Conservation (phyloP, 768 basidiomycete species). For the Boletus sensibilis region DNA sequence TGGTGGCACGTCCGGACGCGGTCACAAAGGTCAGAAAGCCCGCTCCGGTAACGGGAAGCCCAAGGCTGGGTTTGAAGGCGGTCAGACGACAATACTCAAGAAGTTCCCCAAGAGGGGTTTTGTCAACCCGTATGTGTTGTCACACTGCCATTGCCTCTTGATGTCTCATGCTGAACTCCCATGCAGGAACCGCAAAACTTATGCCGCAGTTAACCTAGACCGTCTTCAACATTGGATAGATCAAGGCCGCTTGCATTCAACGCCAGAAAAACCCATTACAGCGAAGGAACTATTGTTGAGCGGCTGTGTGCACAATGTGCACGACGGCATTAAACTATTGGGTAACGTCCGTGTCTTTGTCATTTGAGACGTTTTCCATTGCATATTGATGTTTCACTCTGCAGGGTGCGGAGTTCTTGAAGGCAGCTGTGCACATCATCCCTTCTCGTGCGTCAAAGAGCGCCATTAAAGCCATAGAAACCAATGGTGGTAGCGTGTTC, state of each 20-base stretch:
- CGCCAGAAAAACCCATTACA: constrained; percentile 82
- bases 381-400: background rate
- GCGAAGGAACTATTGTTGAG: constrained; percentile 81
- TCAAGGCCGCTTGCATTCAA: constrained; percentile 74
- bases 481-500: constrained; percentile 75
- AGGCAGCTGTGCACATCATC: constrained; percentile 71
- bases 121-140: constrained; percentile 73
- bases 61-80: constrained; percentile 88
- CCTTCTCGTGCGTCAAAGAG: constrained; percentile 84
- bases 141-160: background rate
- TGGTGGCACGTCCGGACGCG: constrained; percentile 90
- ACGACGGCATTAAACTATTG: constrained; percentile 90
- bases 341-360: constrained; percentile 58
- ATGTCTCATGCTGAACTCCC: background rate
- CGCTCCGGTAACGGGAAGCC: constrained; percentile 85
- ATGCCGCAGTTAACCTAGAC: constrained; percentile 83
- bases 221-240: constrained; percentile 91
- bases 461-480: constrained; percentile 84
- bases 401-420: constrained; percentile 67
- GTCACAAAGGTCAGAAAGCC: constrained; percentile 95
- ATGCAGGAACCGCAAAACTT: constrained; percentile 67
- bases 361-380: background rate
- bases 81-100: constrained; percentile 91
- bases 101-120: constrained; percentile 94
- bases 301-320: constrained; percentile 83